Percentiles rank a stretch among this genome's conserved stretches.
These are phyloP conservation scores for Exophiala aquamarina DNA, from an alignment of 2,329 filamentous ascomycete species.

Conservation along the genomic window DNA sequence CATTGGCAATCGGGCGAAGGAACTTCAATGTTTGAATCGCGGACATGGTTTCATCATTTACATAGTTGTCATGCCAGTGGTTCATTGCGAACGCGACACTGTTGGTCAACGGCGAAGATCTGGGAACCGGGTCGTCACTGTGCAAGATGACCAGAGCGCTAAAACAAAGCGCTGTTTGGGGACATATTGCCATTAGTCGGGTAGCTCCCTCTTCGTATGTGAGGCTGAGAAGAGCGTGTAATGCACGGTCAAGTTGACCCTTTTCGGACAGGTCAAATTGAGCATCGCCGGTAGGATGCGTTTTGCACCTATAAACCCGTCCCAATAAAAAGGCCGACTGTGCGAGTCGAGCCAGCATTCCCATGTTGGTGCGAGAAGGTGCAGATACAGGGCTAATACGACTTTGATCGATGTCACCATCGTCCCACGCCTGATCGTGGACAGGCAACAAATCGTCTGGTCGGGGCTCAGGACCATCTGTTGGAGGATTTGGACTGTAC, in stretches of 20 bases:
- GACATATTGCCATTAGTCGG: slow-evolving; percentile 4
- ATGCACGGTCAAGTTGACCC: slow-evolving; percentile 3
- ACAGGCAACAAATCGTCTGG: slow-evolving; percentile 8
- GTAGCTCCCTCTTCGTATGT: slow-evolving; percentile 1
- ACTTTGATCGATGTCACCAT: slow-evolving; percentile 3
- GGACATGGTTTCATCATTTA: background rate
- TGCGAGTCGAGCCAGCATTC: slow-evolving; percentile 10
- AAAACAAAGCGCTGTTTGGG: slow-evolving; percentile 8
- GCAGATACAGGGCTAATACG: background rate
- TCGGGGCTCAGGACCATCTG: slow-evolving; percentile 7
- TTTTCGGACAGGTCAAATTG: slow-evolving; percentile 3
- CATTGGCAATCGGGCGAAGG: slow-evolving; percentile 4
- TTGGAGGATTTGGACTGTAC: too few relatives aligned
- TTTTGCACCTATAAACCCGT: slow-evolving; percentile 2
- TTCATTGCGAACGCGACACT: background rate
- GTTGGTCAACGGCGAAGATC: too few relatives aligned
- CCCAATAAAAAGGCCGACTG: slow-evolving; percentile 6
- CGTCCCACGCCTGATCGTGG: slow-evolving; percentile 8
- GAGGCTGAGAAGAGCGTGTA: slow-evolving; percentile 7
- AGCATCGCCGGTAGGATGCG: slow-evolving; percentile 6
- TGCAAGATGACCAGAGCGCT: slow-evolving; percentile 8
- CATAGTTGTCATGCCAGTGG: background rate
- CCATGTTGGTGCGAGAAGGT: slow-evolving; percentile 5
- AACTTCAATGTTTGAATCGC: background rate
- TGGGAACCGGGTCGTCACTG: background rate